Base-by-base conservation (phyloP, 2,329 filamentous ascomycete species). In the Fusarium lateritium region DNA sequence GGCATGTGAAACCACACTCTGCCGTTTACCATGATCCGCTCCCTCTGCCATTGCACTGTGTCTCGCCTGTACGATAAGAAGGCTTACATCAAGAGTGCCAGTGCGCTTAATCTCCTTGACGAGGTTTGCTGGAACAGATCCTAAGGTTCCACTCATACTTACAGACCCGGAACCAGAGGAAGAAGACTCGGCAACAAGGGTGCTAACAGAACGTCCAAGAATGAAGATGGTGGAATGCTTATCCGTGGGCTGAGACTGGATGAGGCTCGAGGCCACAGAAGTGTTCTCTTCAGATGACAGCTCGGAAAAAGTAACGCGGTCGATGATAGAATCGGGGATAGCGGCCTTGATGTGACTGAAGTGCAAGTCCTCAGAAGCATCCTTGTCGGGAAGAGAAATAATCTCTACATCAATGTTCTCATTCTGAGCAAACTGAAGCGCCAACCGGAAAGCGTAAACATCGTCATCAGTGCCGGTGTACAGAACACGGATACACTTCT, bases 401-500 rank as follows among this genome's bases (percentile, higher is more conserved):
- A 68, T 46, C 4, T 68, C 53, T 4, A 57, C 53, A 8, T 49
- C 34, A 15, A 58, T 54, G 15, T 54, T 62, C 38, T 61, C 63
- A 73, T 94, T 96, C 76, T 91, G 89, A 2, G 91, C 92, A 2
- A 98, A 85, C 75, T 97, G 94, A 9, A 98, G 83, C 3, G 94
- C 91, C 21, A 98, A 86, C 2, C 89, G 86, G 3, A 98, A 84
- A 0, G 94, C 94, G 13, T 91, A 88, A n/a, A 89, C 87, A 75
- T 97, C 94, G 76, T 98, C 95, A 1, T 84, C 81, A 9, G 92
- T 92, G 26, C 94, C 94, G 59, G 97, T 90, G 81, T 93, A 98
- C 2, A 94, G 91, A 58, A 97, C 84, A 78, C 97, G 94, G 71
- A 98, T 85, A 76, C 95, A 93, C 76, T 97, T 70, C 55, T 73